phyloP scores from a whole-genome alignment of 768 basidiomycete genomes.

The Rhizopogon sp. region DNA sequence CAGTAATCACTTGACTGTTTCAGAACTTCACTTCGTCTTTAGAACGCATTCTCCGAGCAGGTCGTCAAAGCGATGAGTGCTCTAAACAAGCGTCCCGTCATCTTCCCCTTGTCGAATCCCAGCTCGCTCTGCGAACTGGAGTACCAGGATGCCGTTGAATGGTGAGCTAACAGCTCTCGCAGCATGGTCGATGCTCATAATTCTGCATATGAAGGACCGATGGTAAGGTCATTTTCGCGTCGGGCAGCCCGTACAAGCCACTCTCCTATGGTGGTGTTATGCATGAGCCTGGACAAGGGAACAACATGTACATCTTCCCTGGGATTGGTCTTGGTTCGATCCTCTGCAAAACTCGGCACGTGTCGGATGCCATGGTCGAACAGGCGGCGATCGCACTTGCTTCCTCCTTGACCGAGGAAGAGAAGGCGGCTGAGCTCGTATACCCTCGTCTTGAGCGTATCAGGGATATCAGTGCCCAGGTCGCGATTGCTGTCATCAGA shows the following conservation, averaged over 20 bases:
- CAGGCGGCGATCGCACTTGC: constrained; percentile 59
- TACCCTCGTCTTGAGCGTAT: constrained; percentile 68
- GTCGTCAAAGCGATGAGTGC: constrained; percentile 60
- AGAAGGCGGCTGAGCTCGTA: constrained; percentile 48
- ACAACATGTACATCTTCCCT: constrained; percentile 74
- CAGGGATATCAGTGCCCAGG: constrained; percentile 57
- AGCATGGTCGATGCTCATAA: background rate
- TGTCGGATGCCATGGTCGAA: constrained; percentile 70
- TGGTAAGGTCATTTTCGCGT: constrained; percentile 66
- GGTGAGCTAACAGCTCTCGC: constrained; percentile 28
- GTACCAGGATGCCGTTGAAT: constrained; percentile 54
- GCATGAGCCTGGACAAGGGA: constrained; percentile 70
- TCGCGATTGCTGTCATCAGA: constrained; percentile 59
- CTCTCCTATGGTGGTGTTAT: constrained; percentile 41
- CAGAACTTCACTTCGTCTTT: constrained; percentile 2
- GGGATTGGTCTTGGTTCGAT: constrained; percentile 61
- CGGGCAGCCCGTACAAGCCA: constrained; percentile 63
- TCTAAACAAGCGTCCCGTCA: constrained; percentile 66
- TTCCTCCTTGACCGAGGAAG: constrained; percentile 50
- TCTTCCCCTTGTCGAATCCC: constrained; percentile 81
- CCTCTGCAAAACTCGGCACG: constrained; percentile 48
- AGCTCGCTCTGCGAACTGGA: constrained; percentile 56
- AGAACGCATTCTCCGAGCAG: constrained; percentile 58
- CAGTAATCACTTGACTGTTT: background rate
- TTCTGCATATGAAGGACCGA: constrained; percentile 43